Evolutionary conservation across 768 basidiomycete genomes (phyloP), one percentile per base, ranked within the genome.

Genomic region (Chiua virens): DNA sequence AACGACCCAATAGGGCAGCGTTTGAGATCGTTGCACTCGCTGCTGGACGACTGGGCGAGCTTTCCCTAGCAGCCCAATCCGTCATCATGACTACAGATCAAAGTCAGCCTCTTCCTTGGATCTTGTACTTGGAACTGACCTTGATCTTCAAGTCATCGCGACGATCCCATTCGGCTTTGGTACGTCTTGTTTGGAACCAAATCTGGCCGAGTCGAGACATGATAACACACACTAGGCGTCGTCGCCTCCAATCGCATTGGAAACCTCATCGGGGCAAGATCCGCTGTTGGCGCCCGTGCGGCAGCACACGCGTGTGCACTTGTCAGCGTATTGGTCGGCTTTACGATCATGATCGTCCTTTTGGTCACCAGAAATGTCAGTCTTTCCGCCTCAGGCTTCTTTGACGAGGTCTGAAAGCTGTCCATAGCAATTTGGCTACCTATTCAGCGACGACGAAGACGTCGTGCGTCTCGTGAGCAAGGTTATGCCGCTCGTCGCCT

Each of bases 1-100:
- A n/a, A 51, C 38, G 38, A 53, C 41, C 3, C 27, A 39, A 51
- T 36, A 88, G 87, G 87, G 85, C 84, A 39, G 85, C 87, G 1
- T 91, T 90, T 56, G 89, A 91, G 62, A 87, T 90, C 35, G 88
- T 90, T 11, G 86, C 89, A 5, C 71, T 91, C 21, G 85, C 86
- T 17, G 89, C 89, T 4, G 89, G 87, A 5, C 75, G 81, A 18
- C 73, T 91, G 4, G 88, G 87, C 8, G 62, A 76, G n/a, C 63
- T 86, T 28, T 72, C 86, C 1, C 75, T 90, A 32, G 86, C 86
- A 4, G 87, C 86, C 2, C 89, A 91, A 57, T 84, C 85, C 0
- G 81, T 87, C 41, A 87, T 89, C 49, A 89, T 89, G 85, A 89
- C 86, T 17, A 80, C 83, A 6, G 89, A 91, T 60, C 86, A 87